Evolutionary conservation across 2,329 filamentous ascomycete species (phyloP).

Genomic region (Fusarium brevicatenulatum): DNA sequence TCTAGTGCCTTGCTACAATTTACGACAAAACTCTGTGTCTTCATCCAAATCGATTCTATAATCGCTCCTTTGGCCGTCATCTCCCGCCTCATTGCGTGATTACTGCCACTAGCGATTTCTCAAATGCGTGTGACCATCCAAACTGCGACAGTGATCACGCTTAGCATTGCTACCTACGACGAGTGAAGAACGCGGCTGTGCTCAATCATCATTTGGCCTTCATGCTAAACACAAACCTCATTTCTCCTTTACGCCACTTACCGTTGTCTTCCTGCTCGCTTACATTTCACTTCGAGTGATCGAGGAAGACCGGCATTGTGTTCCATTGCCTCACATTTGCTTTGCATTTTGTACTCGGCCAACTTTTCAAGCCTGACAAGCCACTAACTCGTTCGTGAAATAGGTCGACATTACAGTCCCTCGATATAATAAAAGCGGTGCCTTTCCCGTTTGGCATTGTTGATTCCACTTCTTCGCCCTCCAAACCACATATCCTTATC

Average conservation of each 20-base stretch:
- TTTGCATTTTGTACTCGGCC: conserved; percentile 18
- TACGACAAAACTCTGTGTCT: conserved; percentile 22
- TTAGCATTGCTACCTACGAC: conserved; percentile 16
- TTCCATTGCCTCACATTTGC: conserved; percentile 6
- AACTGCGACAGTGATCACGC: conserved; percentile 28
- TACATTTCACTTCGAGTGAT: conserved; percentile 4
- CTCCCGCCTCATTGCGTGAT: conserved; percentile 38
- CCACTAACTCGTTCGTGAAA: conserved; percentile 39
- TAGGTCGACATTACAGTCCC: conserved; percentile 30
- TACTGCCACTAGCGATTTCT: conserved; percentile 34
- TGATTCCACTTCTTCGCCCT: conserved; percentile 9
- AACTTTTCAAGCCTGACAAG: conserved; percentile 16
- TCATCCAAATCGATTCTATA: conserved; percentile 14
- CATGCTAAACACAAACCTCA: conserved; percentile 4
- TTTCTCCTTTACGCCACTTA: neutral
- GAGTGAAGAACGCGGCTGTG: conserved; percentile 35
- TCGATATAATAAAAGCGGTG: conserved; percentile 23
- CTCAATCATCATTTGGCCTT: conserved; percentile 25
- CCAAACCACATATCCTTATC: conserved; percentile 5
- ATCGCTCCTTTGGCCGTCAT: conserved; percentile 18
- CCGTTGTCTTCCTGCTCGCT: neutral
- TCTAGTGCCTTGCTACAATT: conserved; percentile 22
- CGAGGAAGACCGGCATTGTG: conserved; percentile 7
- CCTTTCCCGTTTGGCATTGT: conserved; percentile 5
- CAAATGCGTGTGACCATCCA: conserved; percentile 40